Percentiles rank a stretch among this genome's conserved stretches.
Evolutionary conservation across 495 filamentous ascomycete species (phyloP).

Genomic region (Acidiella bohemica): DNA sequence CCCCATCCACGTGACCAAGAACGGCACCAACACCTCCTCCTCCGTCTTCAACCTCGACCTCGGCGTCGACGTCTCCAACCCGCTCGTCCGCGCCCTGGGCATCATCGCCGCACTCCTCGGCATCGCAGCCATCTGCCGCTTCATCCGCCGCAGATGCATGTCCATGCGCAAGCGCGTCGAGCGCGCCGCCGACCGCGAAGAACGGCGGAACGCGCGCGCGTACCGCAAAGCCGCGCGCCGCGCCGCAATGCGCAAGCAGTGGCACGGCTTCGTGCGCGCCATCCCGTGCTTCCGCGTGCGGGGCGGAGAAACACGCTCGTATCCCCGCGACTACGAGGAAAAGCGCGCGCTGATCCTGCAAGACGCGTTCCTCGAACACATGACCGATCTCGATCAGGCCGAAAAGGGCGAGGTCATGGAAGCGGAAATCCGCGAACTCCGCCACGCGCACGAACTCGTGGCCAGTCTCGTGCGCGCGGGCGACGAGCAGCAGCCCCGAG

Average conservation of each 20-base stretch:
- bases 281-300: conserved; percentile 14
- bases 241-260: conserved; percentile 22
- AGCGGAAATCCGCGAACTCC: conserved; percentile 29
- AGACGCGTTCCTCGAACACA: conserved; percentile 27
- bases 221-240: conserved; percentile 26
- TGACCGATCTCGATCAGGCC: conserved; percentile 12
- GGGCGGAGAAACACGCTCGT: no score
- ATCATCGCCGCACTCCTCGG: conserved; percentile 16
- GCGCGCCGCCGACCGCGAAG: conserved; percentile 26
- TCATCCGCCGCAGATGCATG: conserved; percentile 21
- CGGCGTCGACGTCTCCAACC: conserved; percentile 18
- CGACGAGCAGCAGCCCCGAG: conserved; percentile 14
- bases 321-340: conserved; percentile 30
- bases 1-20: conserved; percentile 4
- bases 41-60: conserved; percentile 12
- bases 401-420: conserved; percentile 29
- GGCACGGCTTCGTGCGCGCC: conserved; percentile 15
- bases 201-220: conserved; percentile 24
- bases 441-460: conserved; percentile 25
- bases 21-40: conserved; percentile 9
- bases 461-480: conserved; percentile 19
- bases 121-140: conserved; percentile 8
- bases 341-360: conserved; percentile 30
- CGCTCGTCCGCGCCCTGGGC: conserved; percentile 17
- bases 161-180: conserved; percentile 23